phyloP scores from a whole-genome alignment of 148 eudicot genomes.

The Agrostemma githago region DNA sequence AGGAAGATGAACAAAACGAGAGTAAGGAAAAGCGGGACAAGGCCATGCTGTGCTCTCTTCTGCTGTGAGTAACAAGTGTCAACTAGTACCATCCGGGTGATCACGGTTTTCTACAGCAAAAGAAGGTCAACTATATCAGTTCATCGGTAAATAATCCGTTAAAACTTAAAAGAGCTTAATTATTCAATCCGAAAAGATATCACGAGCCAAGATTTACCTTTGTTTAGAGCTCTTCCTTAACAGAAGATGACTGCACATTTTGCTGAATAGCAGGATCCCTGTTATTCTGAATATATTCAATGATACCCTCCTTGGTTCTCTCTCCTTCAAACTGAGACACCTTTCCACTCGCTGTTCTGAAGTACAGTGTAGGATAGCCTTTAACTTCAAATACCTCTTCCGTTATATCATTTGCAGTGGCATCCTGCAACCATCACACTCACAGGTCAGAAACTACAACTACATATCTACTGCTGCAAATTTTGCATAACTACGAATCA shows the following conservation, averaged over 20 bases:
- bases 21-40: not conserved
- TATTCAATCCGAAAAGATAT: not conserved
- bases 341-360: conserved; percentile 36
- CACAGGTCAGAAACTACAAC: not conserved
- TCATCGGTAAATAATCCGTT: not conserved
- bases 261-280: conserved; percentile 26
- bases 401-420: conserved; percentile 45
- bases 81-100: not conserved
- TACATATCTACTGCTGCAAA: too few relatives aligned
- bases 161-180: not conserved
- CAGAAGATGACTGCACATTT: conserved; percentile 17
- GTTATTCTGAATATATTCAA: conserved; percentile 34
- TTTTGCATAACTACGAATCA: not conserved
- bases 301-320: conserved; percentile 35
- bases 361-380: conserved; percentile 44
- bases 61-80: conserved; percentile 1
- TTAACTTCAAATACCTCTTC: conserved; percentile 36
- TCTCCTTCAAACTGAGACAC: conserved; percentile 26
- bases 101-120: conserved; percentile 9
- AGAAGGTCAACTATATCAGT: not conserved
- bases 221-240: conserved; percentile 32
- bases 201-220: conserved; percentile 8
- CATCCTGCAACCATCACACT: conserved; percentile 32
- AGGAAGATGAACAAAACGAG: not conserved
- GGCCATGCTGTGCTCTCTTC: conserved; percentile 6